phyloP scores from a whole-genome alignment of 78 protist species.

The Tieghemostelium lacteum region DNA sequence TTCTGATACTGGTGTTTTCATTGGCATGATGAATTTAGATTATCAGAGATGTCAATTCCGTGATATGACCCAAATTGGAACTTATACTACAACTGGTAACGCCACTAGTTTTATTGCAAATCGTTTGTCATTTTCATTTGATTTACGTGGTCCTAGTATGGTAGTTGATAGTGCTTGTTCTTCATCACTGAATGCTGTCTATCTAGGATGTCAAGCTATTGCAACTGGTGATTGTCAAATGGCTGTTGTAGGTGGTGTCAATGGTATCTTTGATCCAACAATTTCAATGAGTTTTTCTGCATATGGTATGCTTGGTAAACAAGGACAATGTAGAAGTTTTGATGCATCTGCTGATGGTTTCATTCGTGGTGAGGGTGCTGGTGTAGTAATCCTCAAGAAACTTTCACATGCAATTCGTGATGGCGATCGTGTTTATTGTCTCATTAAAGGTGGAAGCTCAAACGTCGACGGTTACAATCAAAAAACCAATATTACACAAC shows the following conservation, averaged over 20 bases:
- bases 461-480: conserved; percentile 85
- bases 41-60: conserved; percentile 11
- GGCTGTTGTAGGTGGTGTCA: conserved; percentile 90
- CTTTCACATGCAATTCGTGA: conserved; percentile 12
- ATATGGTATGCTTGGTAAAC: conserved; percentile 69
- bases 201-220: conserved; percentile 75
- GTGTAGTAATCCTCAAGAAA: conserved; percentile 63
- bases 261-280: conserved; percentile 72
- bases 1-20: conserved; percentile 57
- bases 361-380: conserved; percentile 90
- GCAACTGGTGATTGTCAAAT: conserved; percentile 64
- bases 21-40: conserved; percentile 52
- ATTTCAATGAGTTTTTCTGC: conserved; percentile 8
- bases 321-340: conserved; percentile 85
- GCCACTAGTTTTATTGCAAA: conserved; percentile 69
- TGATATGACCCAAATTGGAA: neutral
- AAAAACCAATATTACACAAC: conserved; percentile 76
- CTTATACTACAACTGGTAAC: conserved; percentile 54
- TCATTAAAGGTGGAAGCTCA: conserved; percentile 44
- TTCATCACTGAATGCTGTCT: conserved; percentile 86
- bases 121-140: conserved; percentile 85
- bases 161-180: conserved; percentile 94
- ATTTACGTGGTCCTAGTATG: conserved; percentile 88
- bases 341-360: conserved; percentile 92
- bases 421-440: conserved; percentile 76